Evolutionary conservation across 2,329 filamentous ascomycete genomes (phyloP), one percentile per base, ranked within the genome.

Genomic region (Fusarium agapanthi): DNA sequence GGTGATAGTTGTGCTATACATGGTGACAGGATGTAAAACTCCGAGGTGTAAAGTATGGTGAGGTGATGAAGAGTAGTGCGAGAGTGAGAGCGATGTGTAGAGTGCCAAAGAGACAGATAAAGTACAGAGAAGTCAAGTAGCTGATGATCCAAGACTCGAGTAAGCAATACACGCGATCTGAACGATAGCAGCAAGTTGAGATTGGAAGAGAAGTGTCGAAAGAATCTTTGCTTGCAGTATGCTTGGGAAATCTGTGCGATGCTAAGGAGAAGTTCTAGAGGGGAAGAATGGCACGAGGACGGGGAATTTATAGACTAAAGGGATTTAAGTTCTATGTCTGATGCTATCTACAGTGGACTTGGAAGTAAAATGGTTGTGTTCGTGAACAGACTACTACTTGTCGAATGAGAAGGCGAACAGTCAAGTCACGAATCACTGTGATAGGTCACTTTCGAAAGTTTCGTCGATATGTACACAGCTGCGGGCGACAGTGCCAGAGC

Each of bases 231-330:
- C 20, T 53, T n/a, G 14, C 50, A 28, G 50, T 53, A 22, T 18
- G 14, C 50, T 53, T 37, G 7, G 4, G 2, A n/a, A 22, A 13
- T 54, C 2, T 38, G 20, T n/a, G 15, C 4, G 50, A 28, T 54
- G 20, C 9, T 28, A 16, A 30, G 20, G 20, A 28, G 26, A 40
- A n/a, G 6, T n/a, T 40, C 22, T 15, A 0, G 11, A 3, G 14
- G 4, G 3, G 2, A 11, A 16, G 15, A n/a, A 14, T n/a, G 34
- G 34, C 9, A 28, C 5, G 34, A 1, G 13, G 24, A 30, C 2
- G 10, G 20, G 4, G 3, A 7, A 13, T 38, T 53, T 53, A 53
- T 53, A 26, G 18, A 26, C 2, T 8, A 22, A 22, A 5, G 13
- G 9, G 24, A 15, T 22, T 22, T 35, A 9, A 37, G n/a, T 26